Evolutionary conservation across 1,284 basidiomycete genomes (phyloP).

Genomic region (Malassezia slooffiae): DNA sequence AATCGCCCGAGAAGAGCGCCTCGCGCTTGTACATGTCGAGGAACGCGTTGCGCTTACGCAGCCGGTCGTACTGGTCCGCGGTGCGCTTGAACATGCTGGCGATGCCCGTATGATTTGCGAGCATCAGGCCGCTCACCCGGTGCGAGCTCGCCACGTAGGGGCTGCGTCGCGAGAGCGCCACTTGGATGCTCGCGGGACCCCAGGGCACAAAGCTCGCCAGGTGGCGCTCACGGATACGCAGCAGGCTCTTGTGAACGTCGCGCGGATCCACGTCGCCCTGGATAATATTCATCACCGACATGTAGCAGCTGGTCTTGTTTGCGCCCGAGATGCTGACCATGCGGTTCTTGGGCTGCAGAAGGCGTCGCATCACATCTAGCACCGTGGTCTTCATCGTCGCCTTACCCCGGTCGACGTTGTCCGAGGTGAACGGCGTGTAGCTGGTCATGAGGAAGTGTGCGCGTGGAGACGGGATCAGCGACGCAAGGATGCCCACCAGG

Average conservation of each 20-base stretch:
- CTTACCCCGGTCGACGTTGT: conserved; percentile 50
- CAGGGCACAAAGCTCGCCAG: conserved; percentile 97
- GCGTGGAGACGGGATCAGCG: conserved; percentile 92
- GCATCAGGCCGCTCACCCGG: conserved; percentile 93
- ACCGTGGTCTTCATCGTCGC: conserved; percentile 50
- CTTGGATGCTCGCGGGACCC: conserved; percentile 97
- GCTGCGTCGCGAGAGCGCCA: conserved; percentile 80
- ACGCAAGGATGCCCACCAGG: conserved; percentile 80
- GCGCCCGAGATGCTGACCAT: conserved; percentile 74
- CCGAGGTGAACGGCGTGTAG: conserved; percentile 95
- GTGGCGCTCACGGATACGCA: conserved; percentile 90
- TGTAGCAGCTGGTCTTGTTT: conserved; percentile 54
- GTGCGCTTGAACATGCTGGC: conserved; percentile 75
- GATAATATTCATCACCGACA: conserved; percentile 96
- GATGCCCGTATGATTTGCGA: conserved; percentile 96
- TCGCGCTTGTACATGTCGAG: conserved; percentile 96
- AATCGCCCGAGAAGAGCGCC: conserved; percentile 49
- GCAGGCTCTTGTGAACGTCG: conserved; percentile 92
- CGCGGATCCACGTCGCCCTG: conserved; percentile 94
- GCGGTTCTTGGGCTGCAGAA: conserved; percentile 95
- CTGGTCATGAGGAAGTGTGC: conserved; percentile 99
- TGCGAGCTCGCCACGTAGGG: conserved; percentile 75
- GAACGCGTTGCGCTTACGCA: conserved; percentile 83
- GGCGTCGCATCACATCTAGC: conserved; percentile 92
- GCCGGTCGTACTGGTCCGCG: conserved; percentile 84